Evolutionary conservation across 345 rosid genomes (phyloP).

Genomic region (Pelargonium nanum): DNA sequence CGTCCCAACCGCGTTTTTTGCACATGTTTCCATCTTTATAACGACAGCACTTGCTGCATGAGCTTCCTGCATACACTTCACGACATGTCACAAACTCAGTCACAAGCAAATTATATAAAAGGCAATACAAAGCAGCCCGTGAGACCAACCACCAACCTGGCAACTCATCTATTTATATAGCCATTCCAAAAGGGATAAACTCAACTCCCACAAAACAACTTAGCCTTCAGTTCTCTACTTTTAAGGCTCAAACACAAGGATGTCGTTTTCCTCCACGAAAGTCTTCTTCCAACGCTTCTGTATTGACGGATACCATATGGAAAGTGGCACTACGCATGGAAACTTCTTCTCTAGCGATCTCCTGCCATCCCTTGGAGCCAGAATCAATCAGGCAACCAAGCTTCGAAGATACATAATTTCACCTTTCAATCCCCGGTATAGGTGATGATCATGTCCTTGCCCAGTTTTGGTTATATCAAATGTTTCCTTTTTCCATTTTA

Average conservation of each 20-base stretch:
- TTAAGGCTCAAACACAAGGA: constrained; percentile 10
- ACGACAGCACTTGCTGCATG: constrained; percentile 30
- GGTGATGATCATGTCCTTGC: constrained; percentile 31
- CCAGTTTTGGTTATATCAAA: background rate
- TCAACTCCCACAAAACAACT: constrained; percentile 18
- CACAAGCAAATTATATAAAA: background rate
- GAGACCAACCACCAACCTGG: background rate
- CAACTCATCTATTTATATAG: background rate
- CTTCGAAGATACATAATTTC: constrained; percentile 69
- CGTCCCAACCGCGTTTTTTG: constrained; percentile 17
- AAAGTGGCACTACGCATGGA: constrained; percentile 29
- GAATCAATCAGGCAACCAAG: constrained; percentile 71
- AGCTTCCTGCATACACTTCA: constrained; percentile 14
- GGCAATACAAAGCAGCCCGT: background rate
- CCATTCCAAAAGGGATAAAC: constrained; percentile 4
- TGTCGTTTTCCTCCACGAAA: constrained; percentile 46
- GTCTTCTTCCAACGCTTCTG: constrained; percentile 78
- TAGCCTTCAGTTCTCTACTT: constrained; percentile 1
- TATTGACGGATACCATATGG: constrained; percentile 44
- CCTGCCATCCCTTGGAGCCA: constrained; percentile 89
- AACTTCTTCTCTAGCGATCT: constrained; percentile 73
- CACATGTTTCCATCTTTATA: constrained; percentile 19
- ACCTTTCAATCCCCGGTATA: constrained; percentile 60
- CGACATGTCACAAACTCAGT: constrained; percentile 11
- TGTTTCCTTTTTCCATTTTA: background rate